Percentiles rank a stretch among this genome's conserved stretches.
Conservation (phyloP, 306 rosid genomes). For the Clitoria ternatea region DNA sequence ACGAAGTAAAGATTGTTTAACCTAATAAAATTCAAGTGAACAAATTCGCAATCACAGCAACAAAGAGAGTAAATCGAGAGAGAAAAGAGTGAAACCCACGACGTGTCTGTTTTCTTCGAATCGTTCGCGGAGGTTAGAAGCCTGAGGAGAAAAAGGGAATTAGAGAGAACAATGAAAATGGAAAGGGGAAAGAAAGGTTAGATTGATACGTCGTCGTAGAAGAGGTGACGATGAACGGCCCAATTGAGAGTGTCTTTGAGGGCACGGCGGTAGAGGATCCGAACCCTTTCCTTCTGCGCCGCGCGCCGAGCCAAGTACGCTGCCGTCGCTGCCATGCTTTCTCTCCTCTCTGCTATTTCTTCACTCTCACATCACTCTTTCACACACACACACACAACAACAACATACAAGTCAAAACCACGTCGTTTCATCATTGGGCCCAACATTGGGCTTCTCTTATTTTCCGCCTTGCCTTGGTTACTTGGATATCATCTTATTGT, state of each 20-base stretch:
- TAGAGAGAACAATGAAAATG: background rate
- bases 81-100: slow-evolving; percentile 51
- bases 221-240: slow-evolving; percentile 99
- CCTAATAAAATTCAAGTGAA: background rate
- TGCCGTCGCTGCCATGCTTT: slow-evolving; percentile 53
- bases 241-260: slow-evolving; percentile 92
- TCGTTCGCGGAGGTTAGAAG: slow-evolving; percentile 74
- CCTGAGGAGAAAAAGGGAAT: slow-evolving; percentile 41
- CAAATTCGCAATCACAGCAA: background rate
- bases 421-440: background rate
- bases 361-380: too few species aligned
- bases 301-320: slow-evolving; percentile 79
- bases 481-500: too few species aligned
- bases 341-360: background rate
- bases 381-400: too few species aligned
- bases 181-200: background rate
- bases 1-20: background rate
- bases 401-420: background rate
- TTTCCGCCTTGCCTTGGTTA: too few species aligned
- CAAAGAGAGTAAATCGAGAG: too few species aligned
- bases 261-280: slow-evolving; percentile 89
- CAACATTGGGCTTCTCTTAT: background rate
- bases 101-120: slow-evolving; percentile 72
- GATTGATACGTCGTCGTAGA: slow-evolving; percentile 86
- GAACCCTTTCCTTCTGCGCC: slow-evolving; percentile 91